These are phyloP conservation scores for Pythium periplocum DNA, from an alignment of 352 stramenopile species.

Conservation along the genomic window DNA sequence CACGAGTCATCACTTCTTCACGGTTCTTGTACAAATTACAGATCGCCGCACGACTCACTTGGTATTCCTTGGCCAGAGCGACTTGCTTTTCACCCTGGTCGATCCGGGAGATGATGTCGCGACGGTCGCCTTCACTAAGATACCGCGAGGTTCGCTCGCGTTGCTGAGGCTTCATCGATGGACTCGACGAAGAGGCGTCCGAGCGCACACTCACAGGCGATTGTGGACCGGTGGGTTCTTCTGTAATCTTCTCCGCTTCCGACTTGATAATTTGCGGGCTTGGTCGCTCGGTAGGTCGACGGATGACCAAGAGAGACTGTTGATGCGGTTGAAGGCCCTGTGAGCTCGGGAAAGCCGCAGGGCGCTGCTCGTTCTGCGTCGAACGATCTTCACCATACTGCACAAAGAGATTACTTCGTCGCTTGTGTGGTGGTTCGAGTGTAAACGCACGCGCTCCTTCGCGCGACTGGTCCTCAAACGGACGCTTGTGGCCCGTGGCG, in stretches of 20 bases:
- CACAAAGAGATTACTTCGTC: constrained; percentile 14
- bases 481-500: too few species aligned
- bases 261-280: too few species aligned
- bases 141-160: constrained; percentile 42
- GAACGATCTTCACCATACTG: constrained; percentile 10
- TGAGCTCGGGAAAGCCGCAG: background rate
- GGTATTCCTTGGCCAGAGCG: constrained; percentile 24
- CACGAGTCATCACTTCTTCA: constrained; percentile 16
- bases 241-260: too few species aligned
- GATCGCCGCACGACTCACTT: constrained; percentile 23
- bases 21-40: constrained; percentile 32
- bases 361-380: background rate
- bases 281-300: too few species aligned
- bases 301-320: too few species aligned
- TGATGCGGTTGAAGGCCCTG: too few species aligned
- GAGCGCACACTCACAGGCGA: background rate
- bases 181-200: background rate
- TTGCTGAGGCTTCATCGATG: constrained; percentile 7
- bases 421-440: constrained; percentile 7
- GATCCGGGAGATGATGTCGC: constrained; percentile 22
- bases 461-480: too few species aligned
- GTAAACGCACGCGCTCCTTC: too few species aligned
- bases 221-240: too few species aligned
- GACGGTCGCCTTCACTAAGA: constrained; percentile 35
- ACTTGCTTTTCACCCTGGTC: constrained; percentile 24